Evolutionary conservation across 495 filamentous ascomycete genomes (phyloP).

Genomic region (Podospora appendiculata): DNA sequence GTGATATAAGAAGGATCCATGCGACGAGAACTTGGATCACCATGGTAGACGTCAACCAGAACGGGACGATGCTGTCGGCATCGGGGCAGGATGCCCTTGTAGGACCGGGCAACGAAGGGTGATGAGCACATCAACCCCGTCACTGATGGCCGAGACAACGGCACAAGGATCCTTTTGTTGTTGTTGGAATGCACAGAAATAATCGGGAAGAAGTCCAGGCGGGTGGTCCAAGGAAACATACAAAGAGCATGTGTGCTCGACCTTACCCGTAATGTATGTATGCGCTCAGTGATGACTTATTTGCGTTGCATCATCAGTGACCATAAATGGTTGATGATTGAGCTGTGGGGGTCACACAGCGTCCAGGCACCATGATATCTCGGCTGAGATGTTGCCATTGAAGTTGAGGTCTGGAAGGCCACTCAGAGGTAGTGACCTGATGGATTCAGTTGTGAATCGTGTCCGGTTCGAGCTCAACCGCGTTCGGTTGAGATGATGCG

Average conservation of each 20-base stretch:
- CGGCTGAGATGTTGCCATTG: no score
- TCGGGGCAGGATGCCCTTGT: no score
- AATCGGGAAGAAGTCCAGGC: not conserved
- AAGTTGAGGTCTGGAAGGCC: no score
- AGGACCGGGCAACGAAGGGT: no score
- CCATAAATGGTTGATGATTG: not conserved
- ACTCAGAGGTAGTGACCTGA: no score
- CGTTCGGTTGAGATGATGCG: not conserved
- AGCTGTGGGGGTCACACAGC: not conserved
- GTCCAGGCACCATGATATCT: not conserved
- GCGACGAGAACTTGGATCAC: no score
- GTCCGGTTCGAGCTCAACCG: not conserved
- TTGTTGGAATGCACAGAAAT: not conserved
- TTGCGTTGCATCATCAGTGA: not conserved
- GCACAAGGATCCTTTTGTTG: not conserved
- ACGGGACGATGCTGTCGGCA: no score
- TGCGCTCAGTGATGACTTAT: not conserved
- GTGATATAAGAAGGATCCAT: no score
- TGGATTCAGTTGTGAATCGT: no score
- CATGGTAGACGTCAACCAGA: no score
- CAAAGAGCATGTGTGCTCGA: not conserved
- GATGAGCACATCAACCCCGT: no score
- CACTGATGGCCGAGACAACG: not conserved
- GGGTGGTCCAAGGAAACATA: not conserved
- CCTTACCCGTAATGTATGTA: not conserved